These are phyloP conservation scores for Corymbia citriodora DNA, from an alignment of 441 rosid species.

Conservation along the genomic window DNA sequence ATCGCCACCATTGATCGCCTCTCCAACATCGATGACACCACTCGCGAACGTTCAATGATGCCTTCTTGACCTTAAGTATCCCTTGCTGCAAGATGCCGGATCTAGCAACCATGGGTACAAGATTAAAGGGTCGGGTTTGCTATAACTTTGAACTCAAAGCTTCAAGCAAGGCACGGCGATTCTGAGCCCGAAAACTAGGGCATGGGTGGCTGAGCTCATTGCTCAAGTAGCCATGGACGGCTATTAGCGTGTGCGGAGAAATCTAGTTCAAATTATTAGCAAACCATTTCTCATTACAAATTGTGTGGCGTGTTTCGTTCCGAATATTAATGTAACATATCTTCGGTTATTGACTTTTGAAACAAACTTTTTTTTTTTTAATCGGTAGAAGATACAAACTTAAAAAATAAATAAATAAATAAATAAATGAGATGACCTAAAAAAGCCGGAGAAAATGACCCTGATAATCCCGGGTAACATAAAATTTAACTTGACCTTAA, in stretches of 20 bases:
- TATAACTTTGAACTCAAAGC: rapidly evolving
- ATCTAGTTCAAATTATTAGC: not conserved
- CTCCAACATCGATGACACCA: not conserved
- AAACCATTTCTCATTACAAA: not conserved
- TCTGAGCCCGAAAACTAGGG: not conserved
- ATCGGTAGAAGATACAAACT: too few species aligned
- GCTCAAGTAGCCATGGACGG: rapidly evolving
- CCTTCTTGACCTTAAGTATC: not conserved
- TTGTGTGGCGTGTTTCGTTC: not conserved
- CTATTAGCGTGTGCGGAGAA: not conserved
- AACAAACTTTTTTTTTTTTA: too few species aligned
- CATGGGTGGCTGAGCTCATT: not conserved
- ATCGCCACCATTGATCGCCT: not conserved
- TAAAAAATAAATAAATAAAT: too few species aligned
- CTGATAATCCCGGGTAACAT: not conserved
- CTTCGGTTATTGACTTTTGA: not conserved
- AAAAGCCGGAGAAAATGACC: not conserved
- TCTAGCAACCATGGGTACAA: not conserved
- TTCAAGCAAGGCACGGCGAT: not conserved
- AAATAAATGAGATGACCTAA: not conserved
- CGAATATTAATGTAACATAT: not conserved
- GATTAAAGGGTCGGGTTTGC: not conserved
- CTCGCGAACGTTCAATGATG: not conserved
- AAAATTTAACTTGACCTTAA: not conserved
- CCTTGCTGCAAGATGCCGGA: not conserved